Base-by-base conservation (phyloP, 108 stramenopile species). In the Cylindrotheca fusiformis region DNA sequence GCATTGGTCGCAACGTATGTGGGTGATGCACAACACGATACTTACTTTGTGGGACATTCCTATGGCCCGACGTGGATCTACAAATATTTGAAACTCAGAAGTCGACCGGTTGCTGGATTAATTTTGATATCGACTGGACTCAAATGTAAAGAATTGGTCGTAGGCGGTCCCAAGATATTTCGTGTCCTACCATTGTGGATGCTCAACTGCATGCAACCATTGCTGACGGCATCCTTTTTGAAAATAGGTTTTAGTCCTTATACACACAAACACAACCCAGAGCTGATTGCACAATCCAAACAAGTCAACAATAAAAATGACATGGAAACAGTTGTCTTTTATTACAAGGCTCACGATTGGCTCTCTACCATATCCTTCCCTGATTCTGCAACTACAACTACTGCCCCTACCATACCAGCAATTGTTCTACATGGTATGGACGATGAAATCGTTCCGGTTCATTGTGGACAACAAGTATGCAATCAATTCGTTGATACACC, bases 281-380 rank as follows among this genome's bases (percentile, higher is more conserved):
- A 61, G 12, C 22, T 61, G 23, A 61, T 61, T 20, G 48, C 6
- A 28, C 18, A 48, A 17, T 17, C 48, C 48, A 27, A 61, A 28
- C 4, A 4, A 6, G 47, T 12, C 12, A 61, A 61, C 60, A 61
- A 50, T 61, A 8, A 30, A n/a, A 61, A 61, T 48, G 28, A 61
- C n/a, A 61, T 61, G 60, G 6, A 48, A 1, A 28, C 27, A 5
- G 47, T 48, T 21, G 19, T 36, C 29, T 44, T 20, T 17, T 61
- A 61, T 21, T 61, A 61, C 22, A 24, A 29, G 25, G 48, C 47
- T 30, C 60, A 61, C 46, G 60, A 48, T 45, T 61, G 60, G 60
- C 4, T 50, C 19, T 20, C 41, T 6, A 21, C 26, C 30, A 14
- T 61, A 10, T 2, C n/a, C 30, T 27, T 55, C 14, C 26, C 27